Evolutionary conservation across 2,329 filamentous ascomycete genomes (phyloP), one percentile per base, ranked within the genome.

Genomic region (Fusarium cyanostomum): DNA sequence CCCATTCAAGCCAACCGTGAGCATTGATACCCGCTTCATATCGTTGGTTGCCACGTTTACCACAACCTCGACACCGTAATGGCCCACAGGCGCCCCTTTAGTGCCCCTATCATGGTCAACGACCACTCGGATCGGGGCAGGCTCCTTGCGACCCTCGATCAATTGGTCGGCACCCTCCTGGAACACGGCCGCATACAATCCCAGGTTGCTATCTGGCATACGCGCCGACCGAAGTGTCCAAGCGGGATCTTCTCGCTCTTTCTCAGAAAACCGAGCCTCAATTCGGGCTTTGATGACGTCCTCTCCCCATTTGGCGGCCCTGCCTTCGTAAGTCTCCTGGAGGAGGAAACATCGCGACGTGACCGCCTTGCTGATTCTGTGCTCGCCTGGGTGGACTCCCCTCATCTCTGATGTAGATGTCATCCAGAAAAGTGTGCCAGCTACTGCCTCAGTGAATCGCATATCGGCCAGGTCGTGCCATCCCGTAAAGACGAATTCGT

Each of bases 221-320:
- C 83, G 85, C 12, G 87, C 84, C 16, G 88, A 90, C 33, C 92
- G 86, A 28, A 96, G 84, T 28, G 91, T 91, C 93, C 92, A 97
- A 68, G 85, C 87, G 13, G 88, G 84, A 56, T 89, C 86, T 74
- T 97, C 92, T 56, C 94, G 87, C 78, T 97, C 92, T n/a, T 81
- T 75, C 73, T 97, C 93, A 1, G 91, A 80, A 71, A 96, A 97
- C 10, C 94, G 86, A 7, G 89, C 90, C 76, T 97, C 94, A 12
- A 97, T 87, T 64, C 89, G 88, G 8, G 94, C 93, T 77, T 94
- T 96, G 43, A 89, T 87, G 11, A 97, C 83, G 64, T 98, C 95
- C 76, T 98, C 94, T 26, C 88, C 87, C 77, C 92, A 89, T 59
- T 89, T 91, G 15, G 82, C 80, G 1, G 90, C 92, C 73, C 89